phyloP scores from a whole-genome alignment of 2,329 filamentous ascomycete genomes.

The Claviceps spartinae region DNA sequence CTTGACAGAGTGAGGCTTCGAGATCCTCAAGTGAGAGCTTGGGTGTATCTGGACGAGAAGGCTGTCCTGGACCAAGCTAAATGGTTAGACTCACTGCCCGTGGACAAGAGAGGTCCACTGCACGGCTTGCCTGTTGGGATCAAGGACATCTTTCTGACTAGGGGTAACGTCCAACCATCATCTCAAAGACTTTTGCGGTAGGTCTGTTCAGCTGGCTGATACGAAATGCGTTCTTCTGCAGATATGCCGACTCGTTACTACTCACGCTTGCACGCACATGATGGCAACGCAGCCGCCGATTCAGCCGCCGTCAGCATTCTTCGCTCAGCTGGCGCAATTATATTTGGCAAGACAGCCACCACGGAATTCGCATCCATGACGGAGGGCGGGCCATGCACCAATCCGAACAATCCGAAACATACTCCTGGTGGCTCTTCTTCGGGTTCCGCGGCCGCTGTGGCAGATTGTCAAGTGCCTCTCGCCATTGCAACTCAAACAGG shows the following conservation, averaged over 20 bases:
- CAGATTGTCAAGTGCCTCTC: constrained; percentile 47
- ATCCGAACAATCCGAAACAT: constrained; percentile 50
- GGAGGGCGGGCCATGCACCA: constrained; percentile 41
- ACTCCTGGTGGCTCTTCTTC: constrained; percentile 57
- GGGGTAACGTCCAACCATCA: constrained; percentile 21
- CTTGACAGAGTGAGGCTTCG: constrained; percentile 30
- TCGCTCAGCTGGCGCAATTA: constrained; percentile 39
- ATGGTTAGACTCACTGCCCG: constrained; percentile 34
- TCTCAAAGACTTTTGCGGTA: not conserved
- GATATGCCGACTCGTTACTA: constrained; percentile 45
- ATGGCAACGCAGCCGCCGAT: constrained; percentile 32
- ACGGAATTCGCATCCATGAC: constrained; percentile 50
- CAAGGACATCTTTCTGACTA: constrained; percentile 47
- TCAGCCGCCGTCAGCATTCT: constrained; percentile 38
- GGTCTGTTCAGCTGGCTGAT: not conserved
- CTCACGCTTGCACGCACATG: constrained; percentile 36
- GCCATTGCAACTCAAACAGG: constrained; percentile 53
- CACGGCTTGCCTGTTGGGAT: constrained; percentile 45
- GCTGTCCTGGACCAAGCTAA: constrained; percentile 36
- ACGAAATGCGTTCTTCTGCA: not conserved
- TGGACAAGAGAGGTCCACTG: constrained; percentile 35
- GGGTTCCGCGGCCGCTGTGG: constrained; percentile 53
- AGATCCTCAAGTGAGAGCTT: constrained; percentile 33
- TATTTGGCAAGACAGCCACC: constrained; percentile 39
- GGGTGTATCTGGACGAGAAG: constrained; percentile 32